Percentiles rank a stretch among this genome's conserved stretches.
These are phyloP conservation scores for Stromatinia cepivora DNA, from an alignment of 2,329 filamentous ascomycete species.

Conservation along the genomic window DNA sequence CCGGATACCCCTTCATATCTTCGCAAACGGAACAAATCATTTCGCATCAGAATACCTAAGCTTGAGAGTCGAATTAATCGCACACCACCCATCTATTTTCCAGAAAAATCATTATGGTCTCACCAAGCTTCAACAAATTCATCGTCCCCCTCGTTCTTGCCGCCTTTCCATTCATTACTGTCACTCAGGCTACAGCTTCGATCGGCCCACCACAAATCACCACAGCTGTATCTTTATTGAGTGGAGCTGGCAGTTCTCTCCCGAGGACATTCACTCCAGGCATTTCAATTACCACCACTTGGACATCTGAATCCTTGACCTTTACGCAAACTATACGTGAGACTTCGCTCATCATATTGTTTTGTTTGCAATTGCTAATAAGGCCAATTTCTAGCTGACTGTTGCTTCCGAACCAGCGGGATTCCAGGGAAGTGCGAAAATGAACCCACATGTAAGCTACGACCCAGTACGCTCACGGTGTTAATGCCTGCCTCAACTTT, in stretches of 20 bases:
- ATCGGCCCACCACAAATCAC: neutral
- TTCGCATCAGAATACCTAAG: neutral
- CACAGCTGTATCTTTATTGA: neutral
- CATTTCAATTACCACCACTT: neutral
- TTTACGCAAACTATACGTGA: neutral
- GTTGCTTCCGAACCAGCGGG: neutral
- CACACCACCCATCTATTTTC: neutral
- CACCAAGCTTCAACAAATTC: neutral
- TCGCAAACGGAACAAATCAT: neutral
- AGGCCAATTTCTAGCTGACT: neutral
- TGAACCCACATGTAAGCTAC: neutral
- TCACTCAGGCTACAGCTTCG: neutral
- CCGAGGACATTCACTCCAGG: neutral
- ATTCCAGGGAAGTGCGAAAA: neutral
- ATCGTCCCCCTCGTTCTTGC: neutral
- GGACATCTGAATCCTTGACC: neutral
- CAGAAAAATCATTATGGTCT: neutral
- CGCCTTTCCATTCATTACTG: neutral
- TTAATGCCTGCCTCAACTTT: neutral
- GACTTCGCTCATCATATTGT: neutral
- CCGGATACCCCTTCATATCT: too few relatives aligned
- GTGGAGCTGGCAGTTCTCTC: neutral
- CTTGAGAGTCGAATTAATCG: accelerated
- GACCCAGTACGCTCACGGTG: too few relatives aligned
- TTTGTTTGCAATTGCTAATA: neutral